Evolutionary conservation across 805 yeast species (phyloP).

Genomic region (Pichia nanzhaoensis): DNA sequence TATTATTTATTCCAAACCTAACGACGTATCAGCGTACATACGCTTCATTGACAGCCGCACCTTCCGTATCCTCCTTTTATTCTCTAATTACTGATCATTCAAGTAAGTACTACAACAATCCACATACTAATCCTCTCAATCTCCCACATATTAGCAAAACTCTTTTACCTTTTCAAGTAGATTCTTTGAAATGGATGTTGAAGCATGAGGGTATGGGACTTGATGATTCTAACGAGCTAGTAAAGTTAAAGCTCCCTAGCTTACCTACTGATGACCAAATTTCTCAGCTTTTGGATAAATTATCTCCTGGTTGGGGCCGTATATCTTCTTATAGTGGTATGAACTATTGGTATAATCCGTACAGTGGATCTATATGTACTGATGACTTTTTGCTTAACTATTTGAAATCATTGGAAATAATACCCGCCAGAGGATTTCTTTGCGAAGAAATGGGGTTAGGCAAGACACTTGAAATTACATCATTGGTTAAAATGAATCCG

Average conservation of each 20-base stretch:
- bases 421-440: constrained; percentile 53
- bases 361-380: constrained; percentile 42
- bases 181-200: constrained; percentile 52
- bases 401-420: constrained; percentile 4
- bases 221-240: constrained; percentile 15
- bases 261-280: constrained; percentile 22
- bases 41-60: constrained; percentile 9
- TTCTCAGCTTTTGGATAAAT: constrained; percentile 30
- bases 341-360: constrained; percentile 41
- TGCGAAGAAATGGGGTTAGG: constrained; percentile 98
- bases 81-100: constrained; percentile 44
- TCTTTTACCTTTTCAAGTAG: constrained; percentile 40
- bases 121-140: constrained; percentile 1
- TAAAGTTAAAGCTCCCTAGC: neutral
- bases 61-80: constrained; percentile 37
- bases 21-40: constrained; percentile 22
- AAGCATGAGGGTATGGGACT: constrained; percentile 38
- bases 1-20: constrained; percentile 12
- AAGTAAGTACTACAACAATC: constrained; percentile 13
- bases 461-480: constrained; percentile 79
- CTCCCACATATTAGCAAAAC: constrained; percentile 20
- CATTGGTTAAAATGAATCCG: constrained; percentile 56
- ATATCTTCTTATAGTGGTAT: constrained; percentile 13
- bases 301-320: constrained; percentile 50
- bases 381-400: constrained; percentile 27